Percentiles rank a stretch among this genome's conserved stretches.
These are phyloP conservation scores for Penicillium alfredii DNA, from an alignment of 495 filamentous ascomycete genomes.

Conservation along the genomic window DNA sequence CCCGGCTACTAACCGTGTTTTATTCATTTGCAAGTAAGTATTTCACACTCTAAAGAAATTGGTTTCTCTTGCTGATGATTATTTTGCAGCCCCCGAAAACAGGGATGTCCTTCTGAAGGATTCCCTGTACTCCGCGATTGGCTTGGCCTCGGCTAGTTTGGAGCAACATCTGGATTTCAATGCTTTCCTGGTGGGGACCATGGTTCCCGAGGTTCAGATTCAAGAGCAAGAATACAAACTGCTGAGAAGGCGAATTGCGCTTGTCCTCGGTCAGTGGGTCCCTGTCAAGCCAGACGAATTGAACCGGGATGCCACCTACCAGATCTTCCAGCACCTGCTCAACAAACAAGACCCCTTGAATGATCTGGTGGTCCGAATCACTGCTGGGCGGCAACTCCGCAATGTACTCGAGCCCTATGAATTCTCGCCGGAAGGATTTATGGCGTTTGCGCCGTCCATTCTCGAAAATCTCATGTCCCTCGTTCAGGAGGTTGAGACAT, in stretches of 20 bases:
- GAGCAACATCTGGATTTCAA: conserved; percentile 73
- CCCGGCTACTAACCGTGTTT: conserved; percentile 75
- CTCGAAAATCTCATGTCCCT: conserved; percentile 66
- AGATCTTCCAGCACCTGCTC: conserved; percentile 85
- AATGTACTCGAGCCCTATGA: conserved; percentile 74
- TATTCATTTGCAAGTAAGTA: conserved; percentile 59
- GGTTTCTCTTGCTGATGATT: neutral
- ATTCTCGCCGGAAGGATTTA: conserved; percentile 63
- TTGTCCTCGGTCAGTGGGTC: conserved; percentile 86
- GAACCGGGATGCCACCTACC: conserved; percentile 68
- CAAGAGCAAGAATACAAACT: conserved; percentile 72
- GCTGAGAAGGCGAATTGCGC: conserved; percentile 79
- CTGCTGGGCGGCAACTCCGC: conserved; percentile 78
- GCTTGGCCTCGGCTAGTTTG: conserved; percentile 73
- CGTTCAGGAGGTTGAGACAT: conserved; percentile 70
- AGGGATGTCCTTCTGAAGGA: conserved; percentile 79
- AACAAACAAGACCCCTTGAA: conserved; percentile 71
- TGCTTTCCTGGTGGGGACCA: conserved; percentile 61
- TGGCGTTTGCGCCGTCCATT: conserved; percentile 65
- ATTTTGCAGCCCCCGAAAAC: conserved; percentile 42
- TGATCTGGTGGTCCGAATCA: conserved; percentile 87
- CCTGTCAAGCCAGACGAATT: conserved; percentile 59
- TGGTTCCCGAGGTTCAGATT: conserved; percentile 75
- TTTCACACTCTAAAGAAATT: neutral
- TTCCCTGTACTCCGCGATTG: conserved; percentile 87